Evolutionary conservation across 192 early-diverging fungal genomes (phyloP).

Genomic region (Lobulomyces angularis): DNA sequence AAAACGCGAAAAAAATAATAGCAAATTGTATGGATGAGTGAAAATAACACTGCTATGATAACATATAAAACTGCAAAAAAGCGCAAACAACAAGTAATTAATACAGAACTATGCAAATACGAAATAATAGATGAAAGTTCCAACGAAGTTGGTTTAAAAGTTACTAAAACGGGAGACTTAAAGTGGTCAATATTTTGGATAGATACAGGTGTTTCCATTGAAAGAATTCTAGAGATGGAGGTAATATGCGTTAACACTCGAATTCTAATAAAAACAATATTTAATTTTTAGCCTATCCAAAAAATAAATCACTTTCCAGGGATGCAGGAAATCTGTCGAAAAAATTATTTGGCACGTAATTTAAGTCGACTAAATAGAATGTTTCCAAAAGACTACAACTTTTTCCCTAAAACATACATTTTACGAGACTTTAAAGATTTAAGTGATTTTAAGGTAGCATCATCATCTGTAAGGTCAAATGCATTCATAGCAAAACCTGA

Average conservation of each 20-base stretch:
- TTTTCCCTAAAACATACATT: slow-evolving; percentile 43
- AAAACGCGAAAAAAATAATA: no score
- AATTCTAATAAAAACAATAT: background rate
- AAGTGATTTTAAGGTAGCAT: slow-evolving; percentile 19
- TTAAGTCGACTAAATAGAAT: slow-evolving; percentile 25
- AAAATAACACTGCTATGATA: no score
- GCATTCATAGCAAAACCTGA: slow-evolving; percentile 46
- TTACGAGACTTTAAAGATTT: slow-evolving; percentile 38
- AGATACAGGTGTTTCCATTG: slow-evolving; percentile 42
- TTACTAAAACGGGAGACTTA: slow-evolving; percentile 22
- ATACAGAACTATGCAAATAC: slow-evolving; percentile 32
- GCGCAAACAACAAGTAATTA: slow-evolving; percentile 12
- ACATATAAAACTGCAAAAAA: no score
- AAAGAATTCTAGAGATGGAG: slow-evolving; percentile 37
- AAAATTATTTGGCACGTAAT: slow-evolving; percentile 44
- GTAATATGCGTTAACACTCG: background rate
- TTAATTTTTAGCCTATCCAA: slow-evolving; percentile 27
- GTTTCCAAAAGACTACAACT: slow-evolving; percentile 42
- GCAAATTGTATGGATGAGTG: no score
- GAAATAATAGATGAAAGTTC: slow-evolving; percentile 30
- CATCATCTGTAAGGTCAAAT: slow-evolving; percentile 10
- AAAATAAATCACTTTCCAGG: slow-evolving; percentile 53
- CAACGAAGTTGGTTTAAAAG: slow-evolving; percentile 13
- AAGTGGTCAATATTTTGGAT: slow-evolving; percentile 40
- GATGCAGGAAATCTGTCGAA: slow-evolving; percentile 52